Conservation (phyloP, 352 stramenopile genomes). For the Phytophthora idaei region DNA sequence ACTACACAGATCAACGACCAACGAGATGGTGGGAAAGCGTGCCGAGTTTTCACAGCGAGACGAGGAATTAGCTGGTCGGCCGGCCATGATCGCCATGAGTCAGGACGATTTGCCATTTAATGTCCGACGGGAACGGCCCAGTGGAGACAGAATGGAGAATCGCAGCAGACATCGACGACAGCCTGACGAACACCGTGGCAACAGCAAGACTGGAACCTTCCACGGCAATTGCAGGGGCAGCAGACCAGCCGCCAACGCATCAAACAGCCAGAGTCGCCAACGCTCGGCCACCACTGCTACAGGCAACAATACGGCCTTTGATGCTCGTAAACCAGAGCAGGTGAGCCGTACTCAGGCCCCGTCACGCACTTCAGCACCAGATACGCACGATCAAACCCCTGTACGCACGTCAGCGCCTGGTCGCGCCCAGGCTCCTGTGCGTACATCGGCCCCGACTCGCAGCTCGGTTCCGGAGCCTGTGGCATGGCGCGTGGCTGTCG, state of each 20-base stretch:
- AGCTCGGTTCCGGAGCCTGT: constrained; percentile 32
- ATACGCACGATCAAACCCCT: neutral
- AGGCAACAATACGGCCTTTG: constrained; percentile 1
- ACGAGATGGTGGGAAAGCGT: constrained; percentile 13
- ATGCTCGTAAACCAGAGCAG: neutral
- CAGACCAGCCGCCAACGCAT: constrained; percentile 5
- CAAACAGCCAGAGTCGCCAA: constrained; percentile 24
- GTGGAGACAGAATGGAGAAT: constrained; percentile 6
- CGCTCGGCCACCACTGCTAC: constrained; percentile 10
- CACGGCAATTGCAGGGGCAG: constrained; percentile 18
- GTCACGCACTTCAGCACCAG: constrained; percentile 1
- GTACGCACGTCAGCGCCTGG: neutral
- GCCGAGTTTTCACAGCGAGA: neutral
- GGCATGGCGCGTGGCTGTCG: constrained; percentile 79
- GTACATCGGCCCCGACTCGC: constrained; percentile 12
- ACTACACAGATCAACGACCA: neutral
- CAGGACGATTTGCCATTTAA: constrained; percentile 36
- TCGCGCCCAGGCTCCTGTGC: constrained; percentile 2
- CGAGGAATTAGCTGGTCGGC: constrained; percentile 17
- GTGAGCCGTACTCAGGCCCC: constrained; percentile 4
- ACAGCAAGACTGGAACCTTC: constrained; percentile 14
- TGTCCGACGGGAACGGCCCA: constrained; percentile 12
- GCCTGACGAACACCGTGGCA: constrained; percentile 27
- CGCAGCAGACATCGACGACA: constrained; percentile 16
- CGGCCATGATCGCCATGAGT: constrained; percentile 37